These are phyloP conservation scores for Aspergillus ustus DNA, from an alignment of 2,329 filamentous ascomycete genomes.

Conservation along the genomic window DNA sequence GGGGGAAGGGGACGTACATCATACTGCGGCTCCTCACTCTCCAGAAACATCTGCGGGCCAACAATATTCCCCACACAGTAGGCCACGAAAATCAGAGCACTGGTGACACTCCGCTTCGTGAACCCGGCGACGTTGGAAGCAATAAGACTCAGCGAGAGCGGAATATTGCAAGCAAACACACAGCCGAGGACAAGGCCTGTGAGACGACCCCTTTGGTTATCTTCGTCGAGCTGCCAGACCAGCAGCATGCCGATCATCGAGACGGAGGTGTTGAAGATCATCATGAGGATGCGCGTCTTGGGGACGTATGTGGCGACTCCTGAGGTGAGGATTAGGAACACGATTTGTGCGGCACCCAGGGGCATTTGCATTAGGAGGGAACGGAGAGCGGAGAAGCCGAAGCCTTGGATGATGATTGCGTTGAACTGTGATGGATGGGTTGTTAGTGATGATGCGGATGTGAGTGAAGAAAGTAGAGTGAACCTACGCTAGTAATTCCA, in stretches of 20 bases:
- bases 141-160: slow-evolving; percentile 39
- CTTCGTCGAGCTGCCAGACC: slow-evolving; percentile 34
- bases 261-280: slow-evolving; percentile 36
- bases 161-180: slow-evolving; percentile 43
- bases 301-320: slow-evolving; percentile 33
- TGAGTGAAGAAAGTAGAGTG: too few relatives aligned
- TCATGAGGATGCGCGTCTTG: slow-evolving; percentile 36
- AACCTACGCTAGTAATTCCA: slow-evolving; percentile 36
- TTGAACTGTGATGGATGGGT: slow-evolving; percentile 28
- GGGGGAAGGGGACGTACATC: too few relatives aligned
- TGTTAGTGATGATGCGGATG: not conserved
- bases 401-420: slow-evolving; percentile 42
- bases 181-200: slow-evolving; percentile 35
- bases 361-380: slow-evolving; percentile 45
- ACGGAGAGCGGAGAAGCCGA: slow-evolving; percentile 43
- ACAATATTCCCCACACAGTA: slow-evolving; percentile 42
- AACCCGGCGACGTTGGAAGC: slow-evolving; percentile 43
- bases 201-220: slow-evolving; percentile 33
- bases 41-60: slow-evolving; percentile 39
- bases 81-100: slow-evolving; percentile 55
- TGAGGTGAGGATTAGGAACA: slow-evolving; percentile 38
- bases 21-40: slow-evolving; percentile 38
- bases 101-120: slow-evolving; percentile 41
- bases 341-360: slow-evolving; percentile 37
- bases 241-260: slow-evolving; percentile 40